Percentiles rank a stretch among this genome's conserved stretches.
These are phyloP conservation scores for Pseudogymnoascus sp. DNA, from an alignment of 2,329 filamentous ascomycete species.

Conservation along the genomic window DNA sequence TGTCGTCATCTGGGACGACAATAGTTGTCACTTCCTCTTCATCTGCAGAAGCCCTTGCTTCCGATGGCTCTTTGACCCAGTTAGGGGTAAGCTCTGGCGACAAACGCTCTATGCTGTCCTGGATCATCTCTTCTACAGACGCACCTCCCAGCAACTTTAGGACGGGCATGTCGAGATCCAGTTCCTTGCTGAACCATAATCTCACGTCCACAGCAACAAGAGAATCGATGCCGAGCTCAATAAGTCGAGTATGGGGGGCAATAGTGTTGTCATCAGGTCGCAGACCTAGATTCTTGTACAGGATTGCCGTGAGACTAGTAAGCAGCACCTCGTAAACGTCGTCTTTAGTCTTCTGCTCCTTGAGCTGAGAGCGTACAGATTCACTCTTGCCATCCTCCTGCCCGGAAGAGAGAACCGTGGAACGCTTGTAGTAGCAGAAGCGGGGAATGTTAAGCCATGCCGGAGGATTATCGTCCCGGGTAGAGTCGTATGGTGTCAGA, in stretches of 20 bases:
- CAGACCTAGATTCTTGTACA: neutral
- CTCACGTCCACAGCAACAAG: constrained; percentile 7
- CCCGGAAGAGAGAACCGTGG: neutral
- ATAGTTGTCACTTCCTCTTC: neutral
- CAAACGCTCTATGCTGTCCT: neutral
- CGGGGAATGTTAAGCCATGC: constrained; percentile 8
- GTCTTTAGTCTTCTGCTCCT: neutral
- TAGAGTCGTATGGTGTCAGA: constrained; percentile 5
- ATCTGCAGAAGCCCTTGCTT: neutral
- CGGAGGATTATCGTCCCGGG: constrained; percentile 15
- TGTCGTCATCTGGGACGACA: neutral
- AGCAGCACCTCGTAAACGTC: neutral
- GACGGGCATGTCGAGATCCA: constrained; percentile 34
- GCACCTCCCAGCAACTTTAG: constrained; percentile 35
- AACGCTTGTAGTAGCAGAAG: neutral
- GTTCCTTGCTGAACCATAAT: constrained; percentile 6
- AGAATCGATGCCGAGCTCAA: constrained; percentile 8
- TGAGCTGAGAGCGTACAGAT: neutral
- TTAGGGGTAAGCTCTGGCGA: neutral
- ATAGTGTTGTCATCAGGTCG: neutral
- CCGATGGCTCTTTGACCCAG: neutral
- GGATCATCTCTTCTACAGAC: constrained; percentile 14
- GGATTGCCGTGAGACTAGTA: neutral
- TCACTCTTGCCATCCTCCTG: neutral
- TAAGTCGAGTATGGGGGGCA: neutral